Evolutionary conservation across 2,329 filamentous ascomycete genomes (phyloP), one percentile per base, ranked within the genome.

Genomic region (Cadophora gregata): DNA sequence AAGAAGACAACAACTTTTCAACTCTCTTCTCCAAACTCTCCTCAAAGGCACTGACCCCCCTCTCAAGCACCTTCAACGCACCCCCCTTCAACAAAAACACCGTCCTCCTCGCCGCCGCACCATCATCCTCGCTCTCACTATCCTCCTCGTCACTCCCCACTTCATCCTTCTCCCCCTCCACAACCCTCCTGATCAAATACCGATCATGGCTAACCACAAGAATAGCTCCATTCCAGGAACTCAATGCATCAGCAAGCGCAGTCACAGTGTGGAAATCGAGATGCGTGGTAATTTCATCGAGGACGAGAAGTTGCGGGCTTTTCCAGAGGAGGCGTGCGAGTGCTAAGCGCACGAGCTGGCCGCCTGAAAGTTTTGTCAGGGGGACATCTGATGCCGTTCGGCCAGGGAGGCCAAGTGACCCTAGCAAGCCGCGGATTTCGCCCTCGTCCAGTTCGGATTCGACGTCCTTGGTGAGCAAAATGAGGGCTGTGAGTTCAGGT

Each of bases 251-350:
- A 0, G 90, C 84, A 63, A 96, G 79, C 1, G 90, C 91, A 8
- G 87, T 85, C 27, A 95, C 91, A 0, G 91, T 95, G 78, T 96
- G 88, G 69, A 91, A 92, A 76, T 96, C 93, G 48, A 96, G 82
- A 80, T 97, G 93, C 0, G 93, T 99, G 77, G 96, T 98, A 61
- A 96, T 95, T 82, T 98, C 95, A 86, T 98, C 95, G 19, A 98
- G 89, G 31, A 98, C 93, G 66, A 99, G 87, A 75, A 99, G 81
- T 81, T 99, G 96, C 0, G 96, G 96, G 84, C 97, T 97, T 83
- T 97, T 97, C 93, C 93, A 97, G 90, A 97, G 94, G 74, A 93
- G 91, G 74, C 92, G 92, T 1, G 93, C 95, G 72, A 98, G 95
- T 7, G 92, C 96, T 27, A 93, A 89, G 93, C 93, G 75, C 59